Percentiles rank a stretch among this genome's conserved stretches.
Conservation (phyloP, 2,329 filamentous ascomycete species). For the Cytospora piceicola region DNA sequence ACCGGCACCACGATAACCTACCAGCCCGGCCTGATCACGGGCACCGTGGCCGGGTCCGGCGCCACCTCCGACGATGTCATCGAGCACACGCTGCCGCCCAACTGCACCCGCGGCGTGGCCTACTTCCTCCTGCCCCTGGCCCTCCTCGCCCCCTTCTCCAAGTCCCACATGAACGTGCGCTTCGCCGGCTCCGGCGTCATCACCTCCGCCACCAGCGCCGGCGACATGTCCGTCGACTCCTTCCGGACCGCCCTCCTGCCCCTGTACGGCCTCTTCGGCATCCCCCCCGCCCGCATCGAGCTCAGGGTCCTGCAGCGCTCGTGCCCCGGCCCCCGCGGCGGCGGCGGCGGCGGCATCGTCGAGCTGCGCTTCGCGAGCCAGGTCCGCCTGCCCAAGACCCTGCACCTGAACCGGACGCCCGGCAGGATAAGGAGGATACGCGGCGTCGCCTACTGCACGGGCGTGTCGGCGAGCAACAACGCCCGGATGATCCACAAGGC, state of each 20-base stretch:
- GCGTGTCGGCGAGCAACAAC: conserved; percentile 91
- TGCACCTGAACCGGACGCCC: conserved; percentile 81
- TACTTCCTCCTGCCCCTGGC: conserved; percentile 93
- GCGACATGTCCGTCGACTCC: conserved; percentile 89
- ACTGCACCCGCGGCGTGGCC: conserved; percentile 78
- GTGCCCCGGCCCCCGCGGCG: conserved; percentile 74
- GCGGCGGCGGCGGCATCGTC: conserved; percentile 87
- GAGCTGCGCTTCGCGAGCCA: conserved; percentile 93
- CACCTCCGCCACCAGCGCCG: conserved; percentile 76
- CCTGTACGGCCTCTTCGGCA: conserved; percentile 87
- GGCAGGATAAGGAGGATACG: conserved; percentile 87
- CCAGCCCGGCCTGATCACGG: conserved; percentile 89
- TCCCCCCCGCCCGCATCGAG: conserved; percentile 78
- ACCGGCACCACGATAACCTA: conserved; percentile 93
- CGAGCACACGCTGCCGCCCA: conserved; percentile 76
- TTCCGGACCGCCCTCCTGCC: conserved; percentile 92
- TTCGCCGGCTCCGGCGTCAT: conserved; percentile 93
- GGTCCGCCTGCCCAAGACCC: conserved; percentile 88
- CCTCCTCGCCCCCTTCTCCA: conserved; percentile 89
- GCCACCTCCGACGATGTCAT: conserved; percentile 74
- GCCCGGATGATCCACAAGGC: conserved; percentile 92
- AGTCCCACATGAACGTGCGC: conserved; percentile 85
- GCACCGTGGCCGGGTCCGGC: conserved; percentile 75
- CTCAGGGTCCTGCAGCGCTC: conserved; percentile 79
- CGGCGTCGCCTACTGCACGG: conserved; percentile 91